Evolutionary conservation across 441 rosid genomes (phyloP).

Genomic region (Gossypium gossypioides): DNA sequence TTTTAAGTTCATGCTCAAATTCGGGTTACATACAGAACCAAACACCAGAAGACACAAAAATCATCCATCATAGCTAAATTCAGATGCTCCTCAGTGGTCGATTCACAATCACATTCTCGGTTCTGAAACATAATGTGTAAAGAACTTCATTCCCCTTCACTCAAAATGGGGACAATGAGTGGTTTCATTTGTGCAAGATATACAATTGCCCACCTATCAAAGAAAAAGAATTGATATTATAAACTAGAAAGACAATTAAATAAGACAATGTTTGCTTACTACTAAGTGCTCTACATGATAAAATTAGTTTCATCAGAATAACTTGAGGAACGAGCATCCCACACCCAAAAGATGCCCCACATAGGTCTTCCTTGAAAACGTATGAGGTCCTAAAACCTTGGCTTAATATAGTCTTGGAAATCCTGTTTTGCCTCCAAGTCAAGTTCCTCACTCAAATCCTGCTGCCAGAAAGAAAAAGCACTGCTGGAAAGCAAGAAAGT

Average conservation of each 20-base stretch:
- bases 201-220: conserved; percentile 86
- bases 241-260: not conserved
- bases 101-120: conserved; percentile 17
- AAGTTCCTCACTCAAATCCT: not conserved
- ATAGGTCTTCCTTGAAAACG: not conserved
- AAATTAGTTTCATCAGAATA: not conserved
- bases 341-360: not conserved
- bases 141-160: conserved; percentile 52
- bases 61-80: not conserved
- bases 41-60: not conserved
- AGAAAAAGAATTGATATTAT: not conserved
- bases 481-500: not conserved
- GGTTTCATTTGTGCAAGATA: conserved; percentile 93
- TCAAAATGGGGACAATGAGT: conserved; percentile 77
- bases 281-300: not conserved
- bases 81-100: conserved; percentile 13
- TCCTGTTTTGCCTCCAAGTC: not conserved
- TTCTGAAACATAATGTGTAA: conserved; percentile 6
- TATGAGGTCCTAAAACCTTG: not conserved
- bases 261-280: not conserved
- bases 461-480: not conserved
- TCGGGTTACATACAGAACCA: not conserved
- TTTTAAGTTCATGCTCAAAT: not conserved
- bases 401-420: not conserved
- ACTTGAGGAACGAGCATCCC: not conserved